Evolutionary conservation across 495 filamentous ascomycete species (phyloP), one percentile per base, ranked within the genome.

Genomic region (Xylaria acuta): DNA sequence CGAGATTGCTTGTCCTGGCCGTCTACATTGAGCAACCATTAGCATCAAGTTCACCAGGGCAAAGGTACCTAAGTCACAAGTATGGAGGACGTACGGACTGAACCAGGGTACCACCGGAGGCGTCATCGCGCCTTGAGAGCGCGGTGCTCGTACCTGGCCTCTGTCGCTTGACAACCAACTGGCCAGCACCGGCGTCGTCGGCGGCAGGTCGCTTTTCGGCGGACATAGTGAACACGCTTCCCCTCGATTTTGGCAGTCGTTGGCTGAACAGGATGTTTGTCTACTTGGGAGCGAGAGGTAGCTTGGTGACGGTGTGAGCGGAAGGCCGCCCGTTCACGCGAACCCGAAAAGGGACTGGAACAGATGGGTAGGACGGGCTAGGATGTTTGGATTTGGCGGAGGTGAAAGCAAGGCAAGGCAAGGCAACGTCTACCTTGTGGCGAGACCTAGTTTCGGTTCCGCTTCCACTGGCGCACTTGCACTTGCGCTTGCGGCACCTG

Each of bases 151-250:
- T 87, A 47, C 90, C 90, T 60, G 94, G 84, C 77, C 95, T 96
- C 80, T 95, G 95, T 78, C 95, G 87, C 82, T 98, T 98, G 72
- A 98, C 92, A 41, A 97, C 90, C 65, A 94, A 84, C 80, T 97
- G 93, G 5, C 90, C 90, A n/a, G 89, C 87, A 72, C 90, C 90
- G 75, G 95, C 94, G 54, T 91, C 90, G 69, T 91, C 90, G 49
- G 92, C 89, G 27, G 94, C 94, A 53, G 94, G 93, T 71, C 97
- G 88, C 82, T 98, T 98, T 83, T 96, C 94, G 74, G 91, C 86
- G 27, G 94, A 92, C 95, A 97, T 98, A 7, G 70, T 86, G 3
- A 40, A 40, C 30, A 20, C 40, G 7, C 20, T 27, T 32, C 25
- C 11, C 9, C 18, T 32, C 9, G 22, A 18, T 34, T 22, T 18